Evolutionary conservation across 2,329 filamentous ascomycete species (phyloP), one percentile per base, ranked within the genome.

Genomic region (Alternaria sp.): DNA sequence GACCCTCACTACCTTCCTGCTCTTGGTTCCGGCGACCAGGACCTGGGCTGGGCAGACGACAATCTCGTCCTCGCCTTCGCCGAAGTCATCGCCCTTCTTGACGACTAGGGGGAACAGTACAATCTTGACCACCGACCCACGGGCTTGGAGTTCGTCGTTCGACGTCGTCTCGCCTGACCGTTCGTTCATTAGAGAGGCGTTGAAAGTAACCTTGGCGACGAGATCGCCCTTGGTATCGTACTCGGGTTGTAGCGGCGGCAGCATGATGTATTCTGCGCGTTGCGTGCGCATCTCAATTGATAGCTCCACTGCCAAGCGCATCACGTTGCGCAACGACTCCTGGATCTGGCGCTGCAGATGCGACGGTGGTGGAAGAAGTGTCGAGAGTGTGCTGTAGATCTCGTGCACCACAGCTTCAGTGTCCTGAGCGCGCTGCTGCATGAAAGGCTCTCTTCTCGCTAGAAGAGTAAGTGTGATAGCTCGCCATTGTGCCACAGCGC

Each of bases 271-370:
- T 83, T 98, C 96, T 40, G 96, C 93, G 63, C 93, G 90, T 80
- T 99, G 96, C 15, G 91, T 96, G 77, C 96, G 93, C 96, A 99
- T 99, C 83, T 97, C 94, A 69, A 99, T 90, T 1, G 93, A 93
- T 11, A 99, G 87, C 62, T 92, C 91, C 53, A 97, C 96, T 1
- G 96, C 96, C 65, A 95, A 89, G 69, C 89, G 89, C 81, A 99
- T 89, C 55, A 99, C 93, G 71, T 92, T 93, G 73, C 91, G 91
- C 57, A 99, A 86, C 67, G 95, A 94, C 32, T 92, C 88, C 71
- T 93, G 87, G 50, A 97, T 92, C 77, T 96, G 92, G 44, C 86
- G 83, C 81, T 96, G 91, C 59, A 95, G 85, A 72, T 96, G 89
- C 57, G 88, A 87, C 6, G 96, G 95, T 11, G 96, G 96, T 10